phyloP scores from a whole-genome alignment of 2,329 filamentous ascomycete species.

The Fusarium stilboides region DNA sequence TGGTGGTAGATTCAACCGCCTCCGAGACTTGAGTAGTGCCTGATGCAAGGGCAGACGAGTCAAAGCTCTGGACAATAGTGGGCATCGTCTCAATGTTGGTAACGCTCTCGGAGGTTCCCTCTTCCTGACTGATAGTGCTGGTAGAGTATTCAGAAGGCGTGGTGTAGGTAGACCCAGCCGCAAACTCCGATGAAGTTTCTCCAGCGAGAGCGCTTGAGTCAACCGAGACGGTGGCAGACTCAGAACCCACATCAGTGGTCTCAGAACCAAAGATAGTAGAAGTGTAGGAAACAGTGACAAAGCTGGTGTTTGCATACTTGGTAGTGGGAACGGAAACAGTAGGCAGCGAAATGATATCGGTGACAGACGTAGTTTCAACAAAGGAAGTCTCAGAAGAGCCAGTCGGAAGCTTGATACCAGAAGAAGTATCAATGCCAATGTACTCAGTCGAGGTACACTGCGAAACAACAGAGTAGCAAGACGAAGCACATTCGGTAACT shows the following conservation, averaged over 20 bases:
- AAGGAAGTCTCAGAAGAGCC: conserved; percentile 11
- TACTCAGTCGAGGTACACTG: conserved; percentile 43
- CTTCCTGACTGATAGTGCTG: background rate
- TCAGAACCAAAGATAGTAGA: background rate
- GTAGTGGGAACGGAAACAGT: conserved; percentile 13
- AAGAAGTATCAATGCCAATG: conserved; percentile 25
- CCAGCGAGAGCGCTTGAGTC: conserved; percentile 30
- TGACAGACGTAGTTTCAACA: conserved; percentile 7
- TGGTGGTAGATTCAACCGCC: conserved; percentile 1
- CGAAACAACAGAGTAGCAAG: conserved; percentile 44
- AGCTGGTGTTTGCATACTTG: conserved; percentile 23
- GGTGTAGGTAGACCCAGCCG: conserved; percentile 16
- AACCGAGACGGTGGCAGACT: conserved; percentile 7
- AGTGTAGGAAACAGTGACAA: conserved; percentile 6
- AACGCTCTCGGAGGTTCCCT: conserved; percentile 8
- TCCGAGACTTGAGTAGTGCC: conserved; percentile 18
- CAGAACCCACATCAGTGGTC: background rate
- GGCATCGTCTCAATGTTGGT: conserved; percentile 46
- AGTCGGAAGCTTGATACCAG: conserved; percentile 12
- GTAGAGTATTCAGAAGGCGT: conserved; percentile 38
- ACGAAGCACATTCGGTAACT: conserved; percentile 50
- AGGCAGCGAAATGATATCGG: conserved; percentile 23
- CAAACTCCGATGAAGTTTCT: conserved; percentile 21
- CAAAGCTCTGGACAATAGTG: conserved; percentile 27
- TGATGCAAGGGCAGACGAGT: conserved; percentile 36